Conservation (phyloP, 306 rosid species). For the Carpinus fangiana region DNA sequence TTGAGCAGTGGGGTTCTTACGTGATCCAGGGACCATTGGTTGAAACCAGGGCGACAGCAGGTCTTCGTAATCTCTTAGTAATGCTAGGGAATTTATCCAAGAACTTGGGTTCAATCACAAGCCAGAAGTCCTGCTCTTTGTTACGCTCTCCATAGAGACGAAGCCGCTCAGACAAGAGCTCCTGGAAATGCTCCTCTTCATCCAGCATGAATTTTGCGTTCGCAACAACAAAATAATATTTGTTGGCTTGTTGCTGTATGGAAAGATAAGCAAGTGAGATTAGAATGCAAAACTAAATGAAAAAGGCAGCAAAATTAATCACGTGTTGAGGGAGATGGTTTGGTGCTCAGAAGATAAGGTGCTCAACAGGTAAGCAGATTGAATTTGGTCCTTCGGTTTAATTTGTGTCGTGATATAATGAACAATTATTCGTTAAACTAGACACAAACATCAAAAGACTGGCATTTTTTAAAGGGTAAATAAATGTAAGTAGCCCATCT, state of each 20-base stretch:
- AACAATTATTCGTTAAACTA: background rate
- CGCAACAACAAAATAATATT: constrained; percentile 79
- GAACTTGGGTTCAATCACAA: constrained; percentile 93
- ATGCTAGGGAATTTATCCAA: constrained; percentile 84
- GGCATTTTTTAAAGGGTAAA: background rate
- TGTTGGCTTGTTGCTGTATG: constrained; percentile 50
- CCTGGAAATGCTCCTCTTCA: constrained; percentile 97
- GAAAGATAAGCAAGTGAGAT: background rate
- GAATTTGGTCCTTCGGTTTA: background rate
- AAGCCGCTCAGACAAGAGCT: constrained; percentile 69
- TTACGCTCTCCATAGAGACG: constrained; percentile 61
- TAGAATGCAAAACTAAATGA: constrained; percentile 19
- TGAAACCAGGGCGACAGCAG: constrained; percentile 95
- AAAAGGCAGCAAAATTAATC: background rate
- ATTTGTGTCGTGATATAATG: background rate
- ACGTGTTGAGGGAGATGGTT: background rate
- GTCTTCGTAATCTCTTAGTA: constrained; percentile 71
- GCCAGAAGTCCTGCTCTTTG: constrained; percentile 91
- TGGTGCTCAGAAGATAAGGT: background rate
- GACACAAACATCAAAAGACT: background rate
- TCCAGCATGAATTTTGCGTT: constrained; percentile 98
- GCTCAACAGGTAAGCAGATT: background rate
- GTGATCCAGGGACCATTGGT: constrained; percentile 95
- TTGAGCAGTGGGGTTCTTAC: constrained; percentile 45
- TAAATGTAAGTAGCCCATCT: too few relatives aligned